Conservation (phyloP, 2,329 filamentous ascomycete genomes). For the Pseudogymnoascus sp. region DNA sequence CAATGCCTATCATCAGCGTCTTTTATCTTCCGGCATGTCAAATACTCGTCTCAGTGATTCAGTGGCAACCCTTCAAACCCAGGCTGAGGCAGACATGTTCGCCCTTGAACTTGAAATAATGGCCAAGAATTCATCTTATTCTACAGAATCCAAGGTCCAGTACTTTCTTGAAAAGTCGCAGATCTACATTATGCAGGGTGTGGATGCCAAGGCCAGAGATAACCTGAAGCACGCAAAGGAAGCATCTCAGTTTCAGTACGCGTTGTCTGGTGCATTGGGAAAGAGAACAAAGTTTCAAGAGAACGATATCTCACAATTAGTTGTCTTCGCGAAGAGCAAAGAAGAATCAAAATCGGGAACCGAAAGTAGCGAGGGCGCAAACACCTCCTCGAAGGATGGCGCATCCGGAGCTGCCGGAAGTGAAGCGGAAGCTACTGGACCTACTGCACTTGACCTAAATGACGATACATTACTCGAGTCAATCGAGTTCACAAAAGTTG, state of each 20-base stretch:
- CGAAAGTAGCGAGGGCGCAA: slow-evolving; percentile 13
- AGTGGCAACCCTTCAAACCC: slow-evolving; percentile 49
- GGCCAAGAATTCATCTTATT: slow-evolving; percentile 30
- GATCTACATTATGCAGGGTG: slow-evolving; percentile 74
- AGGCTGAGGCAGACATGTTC: slow-evolving; percentile 51
- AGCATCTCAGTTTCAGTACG: slow-evolving; percentile 67
- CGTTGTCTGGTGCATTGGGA: slow-evolving; percentile 75
- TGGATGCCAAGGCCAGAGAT: slow-evolving; percentile 64
- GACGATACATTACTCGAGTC: slow-evolving; percentile 88
- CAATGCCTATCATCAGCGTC: slow-evolving; percentile 63
- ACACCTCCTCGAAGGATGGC: slow-evolving; percentile 9
- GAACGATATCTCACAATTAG: slow-evolving; percentile 74
- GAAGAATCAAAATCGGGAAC: slow-evolving; percentile 26
- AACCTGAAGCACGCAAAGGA: slow-evolving; percentile 61
- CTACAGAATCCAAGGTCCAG: slow-evolving; percentile 47
- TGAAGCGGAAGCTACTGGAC: slow-evolving; percentile 35
- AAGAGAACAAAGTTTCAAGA: slow-evolving; percentile 77
- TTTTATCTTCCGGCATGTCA: slow-evolving; percentile 36
- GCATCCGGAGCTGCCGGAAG: slow-evolving; percentile 17
- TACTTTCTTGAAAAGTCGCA: slow-evolving; percentile 78
- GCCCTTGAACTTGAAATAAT: slow-evolving; percentile 37
- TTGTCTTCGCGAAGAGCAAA: slow-evolving; percentile 77
- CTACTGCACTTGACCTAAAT: slow-evolving; percentile 69
- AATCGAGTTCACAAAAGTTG: slow-evolving; percentile 59
- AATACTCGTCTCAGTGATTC: slow-evolving; percentile 40